Base-by-base conservation (phyloP, 768 basidiomycete genomes). In the Auricularia auricula-judae region DNA sequence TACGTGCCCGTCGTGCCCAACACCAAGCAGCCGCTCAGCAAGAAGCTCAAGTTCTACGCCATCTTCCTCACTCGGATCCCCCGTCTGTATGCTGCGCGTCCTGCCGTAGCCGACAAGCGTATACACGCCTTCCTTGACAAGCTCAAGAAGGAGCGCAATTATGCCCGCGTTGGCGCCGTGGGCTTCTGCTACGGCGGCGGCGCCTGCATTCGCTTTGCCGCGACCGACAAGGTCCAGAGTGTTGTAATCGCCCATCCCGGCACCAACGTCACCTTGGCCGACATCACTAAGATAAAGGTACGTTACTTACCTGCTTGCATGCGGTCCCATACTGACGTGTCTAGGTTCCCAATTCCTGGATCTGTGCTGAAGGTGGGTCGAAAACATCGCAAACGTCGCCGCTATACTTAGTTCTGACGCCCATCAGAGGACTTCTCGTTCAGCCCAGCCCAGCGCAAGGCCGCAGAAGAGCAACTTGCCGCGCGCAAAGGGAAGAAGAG, bases 201-300 rank as follows among this genome's bases (percentile, higher is more conserved):
- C 4, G 66, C 73, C 3, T 71, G 73, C 12, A 67, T 66, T 36
- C 72, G 71, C 36, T 70, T 76, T 11, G 74, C 71, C 4, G 58
- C 72, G 16, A 70, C 71, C 4, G 73, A 75, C 35, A 51, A 72
- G 14, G 71, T 81, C 61, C 72, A 77, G 62, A 76, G 72, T 51
- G 70, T 77, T 11, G 75, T 79, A 36, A 71, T 82, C 42, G 73
- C 75, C 54, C 81, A 81, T 63, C 81, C 82, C 3, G 76, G 74
- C 3, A 36, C 42, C 44, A 61, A 29, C 56, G 56, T 75, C 62
- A 73, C 68, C 8, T 51, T 68, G 2, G 72, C 72, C 1, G 70
- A 72, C 12, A 74, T 81, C 61, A 74, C 74, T 61, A 74, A 71
- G 4, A 79, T 79, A 65, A 73, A 73, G 63, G 68, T 75, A 35